These are phyloP conservation scores for Alternaria brassicae DNA, from an alignment of 2,329 filamentous ascomycete genomes.

Conservation along the genomic window DNA sequence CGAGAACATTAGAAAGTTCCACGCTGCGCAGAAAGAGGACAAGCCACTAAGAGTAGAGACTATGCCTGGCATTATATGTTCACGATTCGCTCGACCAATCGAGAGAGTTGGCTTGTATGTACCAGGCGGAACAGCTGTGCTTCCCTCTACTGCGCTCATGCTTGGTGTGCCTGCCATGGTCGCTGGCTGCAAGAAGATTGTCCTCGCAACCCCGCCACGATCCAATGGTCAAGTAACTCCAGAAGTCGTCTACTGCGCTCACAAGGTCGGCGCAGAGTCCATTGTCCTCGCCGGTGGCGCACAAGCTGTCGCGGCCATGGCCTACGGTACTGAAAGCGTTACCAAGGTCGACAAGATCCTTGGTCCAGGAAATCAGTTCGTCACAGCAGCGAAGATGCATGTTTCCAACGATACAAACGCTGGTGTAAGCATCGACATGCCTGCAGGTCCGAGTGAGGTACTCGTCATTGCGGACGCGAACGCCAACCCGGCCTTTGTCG, in stretches of 20 bases:
- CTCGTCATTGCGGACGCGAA: constrained; percentile 91
- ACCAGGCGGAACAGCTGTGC: constrained; percentile 93
- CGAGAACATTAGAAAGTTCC: constrained; percentile 94
- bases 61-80: constrained; percentile 96
- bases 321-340: constrained; percentile 93
- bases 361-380: constrained; percentile 96
- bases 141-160: constrained; percentile 97
- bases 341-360: constrained; percentile 99
- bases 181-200: constrained; percentile 92
- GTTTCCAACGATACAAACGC: constrained; percentile 97
- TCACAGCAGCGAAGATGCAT: constrained; percentile 98
- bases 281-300: constrained; percentile 96
- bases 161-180: constrained; percentile 97
- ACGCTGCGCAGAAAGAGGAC: constrained; percentile 86
- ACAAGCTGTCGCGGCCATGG: constrained; percentile 94
- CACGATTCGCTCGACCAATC: constrained; percentile 88
- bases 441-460: constrained; percentile 93
- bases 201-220: constrained; percentile 89
- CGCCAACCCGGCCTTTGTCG: constrained; percentile 92
- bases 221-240: constrained; percentile 90
- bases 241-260: constrained; percentile 95
- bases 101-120: constrained; percentile 97
- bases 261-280: constrained; percentile 94
- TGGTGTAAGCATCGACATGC: constrained; percentile 97
- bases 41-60: constrained; percentile 88